These are phyloP conservation scores for Kazachstania bromeliacearum DNA, from an alignment of 805 yeast species.

Conservation along the genomic window DNA sequence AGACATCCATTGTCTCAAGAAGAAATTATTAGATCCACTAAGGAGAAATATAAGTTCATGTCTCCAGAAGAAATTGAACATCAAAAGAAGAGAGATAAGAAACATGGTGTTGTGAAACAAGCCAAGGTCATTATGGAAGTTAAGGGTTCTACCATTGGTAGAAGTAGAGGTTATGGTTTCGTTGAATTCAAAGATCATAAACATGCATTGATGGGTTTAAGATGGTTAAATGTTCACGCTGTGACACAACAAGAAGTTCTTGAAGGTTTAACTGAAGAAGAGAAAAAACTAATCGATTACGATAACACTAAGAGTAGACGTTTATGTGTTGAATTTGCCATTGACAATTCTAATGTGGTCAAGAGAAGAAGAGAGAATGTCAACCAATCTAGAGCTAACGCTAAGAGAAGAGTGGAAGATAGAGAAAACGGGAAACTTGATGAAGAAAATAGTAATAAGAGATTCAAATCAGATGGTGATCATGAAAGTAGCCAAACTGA, in stretches of 20 bases:
- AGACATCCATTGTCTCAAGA: slow-evolving; percentile 87
- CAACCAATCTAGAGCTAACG: slow-evolving; percentile 32
- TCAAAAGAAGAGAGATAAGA: slow-evolving; percentile 49
- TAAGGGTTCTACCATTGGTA: slow-evolving; percentile 74
- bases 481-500: slow-evolving; percentile 10
- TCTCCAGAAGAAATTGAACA: slow-evolving; percentile 32
- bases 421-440: slow-evolving; percentile 12
- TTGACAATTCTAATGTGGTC: slow-evolving; percentile 89
- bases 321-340: slow-evolving; percentile 87
- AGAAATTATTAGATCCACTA: slow-evolving; percentile 72
- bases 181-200: slow-evolving; percentile 87
- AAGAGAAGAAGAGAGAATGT: slow-evolving; percentile 77
- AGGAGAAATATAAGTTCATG: slow-evolving; percentile 42
- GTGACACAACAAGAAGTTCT: slow-evolving; percentile 62
- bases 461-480: slow-evolving; percentile 21
- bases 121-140: slow-evolving; percentile 89
- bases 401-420: slow-evolving; percentile 23
- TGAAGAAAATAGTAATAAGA: slow-evolving; percentile 13
- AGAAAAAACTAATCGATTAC: slow-evolving; percentile 42
- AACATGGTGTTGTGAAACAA: slow-evolving; percentile 86
- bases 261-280: slow-evolving; percentile 65
- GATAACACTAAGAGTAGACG: slow-evolving; percentile 59
- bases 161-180: slow-evolving; percentile 96
- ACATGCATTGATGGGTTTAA: slow-evolving; percentile 85
- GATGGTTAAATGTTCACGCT: slow-evolving; percentile 94